Evolutionary conservation across 768 basidiomycete genomes (phyloP), one percentile per base, ranked within the genome.

Genomic region (Mycena polygramma): DNA sequence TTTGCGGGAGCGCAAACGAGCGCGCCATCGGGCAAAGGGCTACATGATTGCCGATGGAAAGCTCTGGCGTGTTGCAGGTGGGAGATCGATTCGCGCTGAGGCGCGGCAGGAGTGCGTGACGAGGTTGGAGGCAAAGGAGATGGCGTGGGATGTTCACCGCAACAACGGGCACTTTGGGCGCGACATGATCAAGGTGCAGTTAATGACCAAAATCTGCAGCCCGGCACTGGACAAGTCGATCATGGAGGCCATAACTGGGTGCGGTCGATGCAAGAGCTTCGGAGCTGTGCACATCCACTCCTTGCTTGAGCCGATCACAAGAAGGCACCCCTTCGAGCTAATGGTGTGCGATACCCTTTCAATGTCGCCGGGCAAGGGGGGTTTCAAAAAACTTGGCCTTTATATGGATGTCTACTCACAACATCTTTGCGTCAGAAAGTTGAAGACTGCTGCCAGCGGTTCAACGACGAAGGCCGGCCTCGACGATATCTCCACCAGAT

Each of bases 111-210:
- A 81, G 55, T 83, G 81, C 41, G 49, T 81, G 0, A 70, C 77
- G 2, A 72, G 70, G 62, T 57, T 26, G 46, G 80, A 81, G 51
- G 77, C 78, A 4, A 45, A 58, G 2, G 70, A 54, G 30, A 36
- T 75, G 49, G 80, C 79, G 7, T 26, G 65, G 55, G 36, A 69
- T 0, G 17, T 26, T 26, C 79, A 81, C 37, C 35, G 51, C 37
- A 30, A 72, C 4, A 66, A 71, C 1, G 81, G 81, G 0, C 83
- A 83, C 57, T 82, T 66, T 68, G 75, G 77, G 11, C 58, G 79
- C 2, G 82, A 84, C 65, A 19, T 57, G 5, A 75, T 83, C 68
- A 83, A 83, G 53, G 70, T 73, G 0, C 52, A 46, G 2, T 61
- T 83, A 1, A n/a, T 78, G 36, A 79, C 81, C 53, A 48, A 35